Percentiles rank a stretch among this genome's conserved stretches.
These are phyloP conservation scores for Geotrichum ghanense DNA, from an alignment of 805 yeast species.

Conservation along the genomic window DNA sequence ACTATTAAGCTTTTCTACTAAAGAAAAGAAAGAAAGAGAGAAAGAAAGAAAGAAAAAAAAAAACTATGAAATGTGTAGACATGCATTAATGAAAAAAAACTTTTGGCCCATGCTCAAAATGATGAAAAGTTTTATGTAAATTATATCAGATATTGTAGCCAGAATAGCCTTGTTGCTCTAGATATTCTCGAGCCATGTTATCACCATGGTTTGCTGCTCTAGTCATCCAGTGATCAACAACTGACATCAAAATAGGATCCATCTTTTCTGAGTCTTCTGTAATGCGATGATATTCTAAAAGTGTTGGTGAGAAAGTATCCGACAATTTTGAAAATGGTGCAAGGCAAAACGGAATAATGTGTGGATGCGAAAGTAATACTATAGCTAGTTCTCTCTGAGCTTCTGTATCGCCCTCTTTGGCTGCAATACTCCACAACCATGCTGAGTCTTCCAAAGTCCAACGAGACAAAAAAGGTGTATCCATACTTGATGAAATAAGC, in stretches of 20 bases:
- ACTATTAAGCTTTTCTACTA: too few relatives aligned
- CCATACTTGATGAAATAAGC: conserved; percentile 9
- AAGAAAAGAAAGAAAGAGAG: too few relatives aligned
- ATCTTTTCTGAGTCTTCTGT: conserved; percentile 17
- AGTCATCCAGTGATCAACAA: conserved; percentile 21
- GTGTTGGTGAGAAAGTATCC: conserved; percentile 13
- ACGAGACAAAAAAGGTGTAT: conserved; percentile 11
- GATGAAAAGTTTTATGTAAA: too few relatives aligned
- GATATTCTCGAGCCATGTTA: conserved; percentile 19
- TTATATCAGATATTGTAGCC: neutral
- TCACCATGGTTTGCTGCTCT: conserved; percentile 18
- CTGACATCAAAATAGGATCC: conserved; percentile 22
- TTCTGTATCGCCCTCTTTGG: conserved; percentile 19
- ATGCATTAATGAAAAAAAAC: too few relatives aligned
- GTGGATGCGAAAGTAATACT: conserved; percentile 21
- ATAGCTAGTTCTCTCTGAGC: conserved; percentile 21
- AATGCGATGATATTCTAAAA: conserved; percentile 11
- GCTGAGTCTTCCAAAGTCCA: conserved; percentile 19
- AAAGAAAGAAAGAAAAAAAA: too few relatives aligned
- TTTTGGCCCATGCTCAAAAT: too few relatives aligned
- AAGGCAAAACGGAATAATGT: conserved; percentile 15
- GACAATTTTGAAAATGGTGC: conserved; percentile 16
- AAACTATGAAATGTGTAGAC: too few relatives aligned
- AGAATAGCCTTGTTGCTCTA: conserved; percentile 11
- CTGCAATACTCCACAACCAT: conserved; percentile 19